Base-by-base conservation (phyloP, 2,329 filamentous ascomycete genomes). In the Verticillium nubilum region DNA sequence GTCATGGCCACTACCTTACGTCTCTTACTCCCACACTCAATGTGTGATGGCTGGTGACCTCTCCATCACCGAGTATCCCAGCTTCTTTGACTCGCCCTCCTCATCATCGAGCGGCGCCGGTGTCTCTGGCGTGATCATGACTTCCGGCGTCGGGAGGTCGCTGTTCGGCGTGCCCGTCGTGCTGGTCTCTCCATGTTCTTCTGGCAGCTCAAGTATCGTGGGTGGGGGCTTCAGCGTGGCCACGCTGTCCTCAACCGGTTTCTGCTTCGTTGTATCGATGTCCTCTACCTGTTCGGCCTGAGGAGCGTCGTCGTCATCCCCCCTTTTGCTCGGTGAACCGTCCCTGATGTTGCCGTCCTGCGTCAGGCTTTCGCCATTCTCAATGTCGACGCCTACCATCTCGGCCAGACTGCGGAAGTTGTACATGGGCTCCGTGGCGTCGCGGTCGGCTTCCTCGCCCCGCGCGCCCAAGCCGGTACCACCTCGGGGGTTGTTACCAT, bases 321-420 rank as follows among this genome's bases (percentile, higher is more conserved):
- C 71, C 52, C 76, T 67, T 9, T 67, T 61, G 7, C 50, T 64
- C 54, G 50, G 7, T 25, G 42, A 59, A 3, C 56, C 28, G 6
- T 58, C 54, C 15, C 65, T 66, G 19, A 65, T 60, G 5, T 60
- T 58, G 15, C 70, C 67, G 2, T 65, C 70, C 0, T 60, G 66
- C 64, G 42, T 73, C 67, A 52, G 70, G 58, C 56, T 67, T 42
- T 80, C 72, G 52, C 76, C 72, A 2, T 77, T 76, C 57, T 85
- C 82, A 33, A 86, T 75, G 54, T 83, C 79, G 7, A 85, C 86
- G 0, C 88, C 90, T 29, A 97, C 90, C 71, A 96, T 91, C 62
- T 91, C 90, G 2, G 91, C 90, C 25, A 98, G 77, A 66, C 92
- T 97, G 59, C 87, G 83, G 70, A 97, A 97, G 72, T 97, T 97